These are phyloP conservation scores for Stereocaulon alpinum DNA, from an alignment of 495 filamentous ascomycete species.

Conservation along the genomic window DNA sequence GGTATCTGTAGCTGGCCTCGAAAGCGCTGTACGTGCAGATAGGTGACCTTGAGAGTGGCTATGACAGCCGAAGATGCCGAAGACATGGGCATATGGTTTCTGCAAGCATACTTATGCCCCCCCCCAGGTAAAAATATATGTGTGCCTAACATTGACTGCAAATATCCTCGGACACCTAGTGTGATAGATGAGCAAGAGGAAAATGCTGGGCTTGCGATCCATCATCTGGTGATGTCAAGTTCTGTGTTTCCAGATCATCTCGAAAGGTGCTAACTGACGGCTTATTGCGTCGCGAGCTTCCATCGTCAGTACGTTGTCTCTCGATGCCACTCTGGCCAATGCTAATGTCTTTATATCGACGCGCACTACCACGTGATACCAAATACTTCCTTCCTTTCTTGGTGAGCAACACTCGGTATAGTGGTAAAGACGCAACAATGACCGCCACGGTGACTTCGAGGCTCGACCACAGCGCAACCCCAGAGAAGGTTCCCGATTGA, in stretches of 20 bases:
- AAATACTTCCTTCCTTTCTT: conserved; percentile 8
- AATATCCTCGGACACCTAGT: background rate
- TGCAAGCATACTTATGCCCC: too few relatives aligned
- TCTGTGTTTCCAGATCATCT: conserved; percentile 13
- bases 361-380: background rate
- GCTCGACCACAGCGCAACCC: conserved; percentile 15
- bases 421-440: conserved; percentile 12
- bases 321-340: background rate
- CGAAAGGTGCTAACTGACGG: conserved; percentile 5
- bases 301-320: background rate
- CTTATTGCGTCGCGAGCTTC: background rate
- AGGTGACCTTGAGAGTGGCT: too few relatives aligned
- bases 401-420: conserved; percentile 12
- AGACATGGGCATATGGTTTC: too few relatives aligned
- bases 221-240: background rate
- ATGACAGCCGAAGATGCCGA: too few relatives aligned
- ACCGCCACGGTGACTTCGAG: conserved; percentile 18
- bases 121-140: too few relatives aligned
- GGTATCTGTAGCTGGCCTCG: too few relatives aligned
- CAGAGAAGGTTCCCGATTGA: conserved; percentile 11
- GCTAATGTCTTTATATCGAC: conserved; percentile 7
- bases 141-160: background rate
- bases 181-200: background rate
- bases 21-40: too few relatives aligned
- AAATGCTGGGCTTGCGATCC: background rate